phyloP scores from a whole-genome alignment of 2,329 filamentous ascomycete genomes.

The Triangularia verruculosa region DNA sequence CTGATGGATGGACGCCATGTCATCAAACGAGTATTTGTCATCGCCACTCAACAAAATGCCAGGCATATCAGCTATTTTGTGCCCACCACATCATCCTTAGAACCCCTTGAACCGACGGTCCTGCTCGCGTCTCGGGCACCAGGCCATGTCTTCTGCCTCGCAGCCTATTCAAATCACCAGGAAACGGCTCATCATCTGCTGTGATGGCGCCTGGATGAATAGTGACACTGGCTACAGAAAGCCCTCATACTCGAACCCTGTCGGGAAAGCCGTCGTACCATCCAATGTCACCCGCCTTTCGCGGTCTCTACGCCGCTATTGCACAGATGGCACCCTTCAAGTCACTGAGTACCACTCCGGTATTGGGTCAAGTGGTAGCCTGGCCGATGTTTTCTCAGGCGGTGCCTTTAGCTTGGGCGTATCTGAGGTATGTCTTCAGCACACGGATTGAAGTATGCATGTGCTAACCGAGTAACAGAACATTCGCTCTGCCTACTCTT shows the following conservation, averaged over 20 bases:
- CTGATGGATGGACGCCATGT: neutral
- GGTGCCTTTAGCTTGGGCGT: constrained; percentile 56
- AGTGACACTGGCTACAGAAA: constrained; percentile 47
- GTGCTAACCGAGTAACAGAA: constrained; percentile 31
- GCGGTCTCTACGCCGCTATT: constrained; percentile 51
- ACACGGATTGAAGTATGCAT: constrained; percentile 26
- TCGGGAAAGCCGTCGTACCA: constrained; percentile 47
- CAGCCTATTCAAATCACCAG: constrained; percentile 18
- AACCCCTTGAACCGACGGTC: neutral
- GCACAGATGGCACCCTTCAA: constrained; percentile 52
- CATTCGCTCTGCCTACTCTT: constrained; percentile 61
- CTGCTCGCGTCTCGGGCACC: neutral
- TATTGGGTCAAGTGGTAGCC: constrained; percentile 52
- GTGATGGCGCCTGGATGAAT: constrained; percentile 55
- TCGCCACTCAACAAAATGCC: neutral
- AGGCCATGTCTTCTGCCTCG: neutral
- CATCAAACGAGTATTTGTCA: neutral
- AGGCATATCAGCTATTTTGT: neutral
- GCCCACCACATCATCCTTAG: neutral
- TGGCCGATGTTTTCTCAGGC: constrained; percentile 50
- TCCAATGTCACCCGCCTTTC: constrained; percentile 62
- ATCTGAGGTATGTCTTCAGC: constrained; percentile 38
- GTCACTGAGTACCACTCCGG: constrained; percentile 61
- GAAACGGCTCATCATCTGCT: constrained; percentile 52
- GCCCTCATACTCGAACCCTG: constrained; percentile 35